These are phyloP conservation scores for Penicillium palitans DNA, from an alignment of 2,329 filamentous ascomycete species.

Conservation along the genomic window DNA sequence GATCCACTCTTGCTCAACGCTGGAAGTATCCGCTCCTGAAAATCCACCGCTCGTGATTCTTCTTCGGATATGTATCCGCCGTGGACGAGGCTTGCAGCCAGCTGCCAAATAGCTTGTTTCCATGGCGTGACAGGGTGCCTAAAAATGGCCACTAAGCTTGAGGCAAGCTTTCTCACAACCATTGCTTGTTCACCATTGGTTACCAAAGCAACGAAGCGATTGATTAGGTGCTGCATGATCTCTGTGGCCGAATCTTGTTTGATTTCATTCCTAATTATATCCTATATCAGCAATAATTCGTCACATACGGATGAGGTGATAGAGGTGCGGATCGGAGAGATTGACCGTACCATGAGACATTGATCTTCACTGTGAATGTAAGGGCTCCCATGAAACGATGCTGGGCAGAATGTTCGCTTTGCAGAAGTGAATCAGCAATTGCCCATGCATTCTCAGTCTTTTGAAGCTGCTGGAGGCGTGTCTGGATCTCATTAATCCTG, in stretches of 20 bases:
- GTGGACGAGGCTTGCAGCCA: constrained; percentile 42
- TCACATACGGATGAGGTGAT: no score
- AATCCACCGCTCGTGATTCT: constrained; percentile 31
- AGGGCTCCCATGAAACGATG: constrained; percentile 90
- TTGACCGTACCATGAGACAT: constrained; percentile 71
- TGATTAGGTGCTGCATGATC: constrained; percentile 45
- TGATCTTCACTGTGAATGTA: constrained; percentile 91
- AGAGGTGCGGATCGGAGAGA: neutral
- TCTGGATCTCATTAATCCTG: constrained; percentile 60
- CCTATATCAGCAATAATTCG: neutral
- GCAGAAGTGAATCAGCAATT: constrained; percentile 73
- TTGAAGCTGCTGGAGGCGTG: constrained; percentile 75
- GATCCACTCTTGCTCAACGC: constrained; percentile 39
- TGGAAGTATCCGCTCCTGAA: constrained; percentile 37
- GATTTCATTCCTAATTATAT: constrained; percentile 36
- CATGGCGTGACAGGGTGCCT: constrained; percentile 42
- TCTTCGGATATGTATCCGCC: constrained; percentile 40
- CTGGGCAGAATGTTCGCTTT: constrained; percentile 64
- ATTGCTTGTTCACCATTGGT: constrained; percentile 40
- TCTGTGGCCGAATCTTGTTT: constrained; percentile 34
- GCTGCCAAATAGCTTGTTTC: constrained; percentile 38
- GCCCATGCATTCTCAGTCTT: constrained; percentile 80
- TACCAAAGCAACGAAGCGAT: constrained; percentile 45
- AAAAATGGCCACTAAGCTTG: constrained; percentile 48
- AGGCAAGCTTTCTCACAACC: constrained; percentile 50